A percentile compares a stretch with the other conserved stretches of the same genome.
These are phyloP conservation scores for Epichloe amarillans DNA, from an alignment of 2,329 filamentous ascomycete genomes.

Conservation along the genomic window DNA sequence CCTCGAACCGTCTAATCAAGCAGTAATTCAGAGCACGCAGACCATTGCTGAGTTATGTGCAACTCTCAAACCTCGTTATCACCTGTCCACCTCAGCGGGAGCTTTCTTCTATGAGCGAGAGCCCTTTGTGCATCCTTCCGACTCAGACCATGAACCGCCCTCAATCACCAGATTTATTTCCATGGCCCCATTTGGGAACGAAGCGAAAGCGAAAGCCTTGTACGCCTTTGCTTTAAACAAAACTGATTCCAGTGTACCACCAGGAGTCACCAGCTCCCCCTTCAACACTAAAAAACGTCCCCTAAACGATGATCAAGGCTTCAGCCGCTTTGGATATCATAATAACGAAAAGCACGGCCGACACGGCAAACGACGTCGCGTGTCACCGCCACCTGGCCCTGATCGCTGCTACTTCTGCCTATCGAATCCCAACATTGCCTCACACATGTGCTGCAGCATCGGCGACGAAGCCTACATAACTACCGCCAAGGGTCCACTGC, in stretches of 20 bases:
- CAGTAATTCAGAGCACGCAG: slow-evolving; percentile 41
- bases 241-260: slow-evolving; percentile 49
- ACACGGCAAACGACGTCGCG: slow-evolving; percentile 30
- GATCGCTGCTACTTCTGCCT: slow-evolving; percentile 92
- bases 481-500: slow-evolving; percentile 80
- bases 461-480: slow-evolving; percentile 81
- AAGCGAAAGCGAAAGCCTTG: slow-evolving; percentile 64
- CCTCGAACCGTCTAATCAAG: slow-evolving; percentile 38
- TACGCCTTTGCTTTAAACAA: slow-evolving; percentile 66
- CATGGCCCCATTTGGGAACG: slow-evolving; percentile 64
- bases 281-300: slow-evolving; percentile 52
- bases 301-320: slow-evolving; percentile 27
- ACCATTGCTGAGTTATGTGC: slow-evolving; percentile 68
- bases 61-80: slow-evolving; percentile 77
- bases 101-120: slow-evolving; percentile 78
- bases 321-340: slow-evolving; percentile 39
- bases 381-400: slow-evolving; percentile 51
- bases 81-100: slow-evolving; percentile 57
- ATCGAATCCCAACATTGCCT: slow-evolving; percentile 69
- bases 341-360: slow-evolving; percentile 30
- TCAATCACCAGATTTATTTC: slow-evolving; percentile 81
- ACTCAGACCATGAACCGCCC: slow-evolving; percentile 33
- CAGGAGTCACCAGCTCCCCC: slow-evolving; percentile 64
- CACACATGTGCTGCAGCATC: slow-evolving; percentile 82
- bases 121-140: slow-evolving; percentile 63